Evolutionary conservation across 352 stramenopile species (phyloP).

Genomic region (Globisporangium ultimum): DNA sequence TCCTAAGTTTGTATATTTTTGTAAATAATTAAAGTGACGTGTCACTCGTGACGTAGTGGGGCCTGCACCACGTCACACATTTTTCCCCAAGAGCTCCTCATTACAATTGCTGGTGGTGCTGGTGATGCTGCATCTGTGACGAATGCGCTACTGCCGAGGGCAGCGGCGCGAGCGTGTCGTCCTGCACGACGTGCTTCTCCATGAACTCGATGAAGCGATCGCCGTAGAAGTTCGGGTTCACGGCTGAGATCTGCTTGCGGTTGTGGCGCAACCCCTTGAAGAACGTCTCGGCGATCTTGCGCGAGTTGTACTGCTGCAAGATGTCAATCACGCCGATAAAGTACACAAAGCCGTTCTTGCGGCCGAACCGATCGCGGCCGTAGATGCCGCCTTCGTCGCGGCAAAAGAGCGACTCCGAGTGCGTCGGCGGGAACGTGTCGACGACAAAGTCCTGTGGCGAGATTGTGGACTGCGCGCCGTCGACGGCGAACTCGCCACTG

Average conservation of each 20-base stretch:
- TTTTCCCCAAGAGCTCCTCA: too few relatives aligned
- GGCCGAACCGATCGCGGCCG: conserved; percentile 48
- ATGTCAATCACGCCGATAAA: conserved; percentile 94
- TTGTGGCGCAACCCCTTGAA: conserved; percentile 87
- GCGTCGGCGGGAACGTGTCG: conserved; percentile 25
- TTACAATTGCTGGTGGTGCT: conserved; percentile 1
- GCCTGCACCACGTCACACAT: too few relatives aligned
- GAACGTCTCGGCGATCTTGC: conserved; percentile 89
- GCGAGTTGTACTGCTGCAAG: conserved; percentile 91
- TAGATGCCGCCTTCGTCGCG: conserved; percentile 73
- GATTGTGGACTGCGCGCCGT: conserved; percentile 25
- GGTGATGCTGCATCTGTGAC: neutral
- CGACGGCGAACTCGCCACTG: conserved; percentile 15
- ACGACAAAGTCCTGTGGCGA: conserved; percentile 56
- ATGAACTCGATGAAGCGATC: conserved; percentile 91
- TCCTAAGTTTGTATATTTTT: too few relatives aligned
- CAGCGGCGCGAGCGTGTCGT: conserved; percentile 41
- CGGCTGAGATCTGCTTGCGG: conserved; percentile 83
- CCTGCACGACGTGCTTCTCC: conserved; percentile 69
- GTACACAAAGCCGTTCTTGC: conserved; percentile 84
- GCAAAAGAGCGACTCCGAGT: conserved; percentile 70
- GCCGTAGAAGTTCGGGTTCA: conserved; percentile 86
- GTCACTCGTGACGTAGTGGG: too few relatives aligned
- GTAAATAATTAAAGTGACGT: too few relatives aligned
- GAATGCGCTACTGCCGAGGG: neutral